Percentiles rank a stretch among this genome's conserved stretches.
phyloP scores from a whole-genome alignment of 2,329 filamentous ascomycete genomes.

The Pseudohalonectria lignicola region DNA sequence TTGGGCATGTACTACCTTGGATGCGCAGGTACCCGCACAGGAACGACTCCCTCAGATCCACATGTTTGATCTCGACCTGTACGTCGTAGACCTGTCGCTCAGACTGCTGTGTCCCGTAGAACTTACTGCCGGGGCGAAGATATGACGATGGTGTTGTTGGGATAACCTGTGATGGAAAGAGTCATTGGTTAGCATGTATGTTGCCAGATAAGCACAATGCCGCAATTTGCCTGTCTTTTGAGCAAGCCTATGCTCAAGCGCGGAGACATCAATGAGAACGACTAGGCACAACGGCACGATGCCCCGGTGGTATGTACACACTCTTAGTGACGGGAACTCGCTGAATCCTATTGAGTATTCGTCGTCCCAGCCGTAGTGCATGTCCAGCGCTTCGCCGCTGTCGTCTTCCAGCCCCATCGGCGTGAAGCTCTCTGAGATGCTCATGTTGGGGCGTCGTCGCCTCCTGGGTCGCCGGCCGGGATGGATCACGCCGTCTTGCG shows the following conservation, averaged over 20 bases:
- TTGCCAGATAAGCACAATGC: too few relatives aligned
- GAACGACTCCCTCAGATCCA: constrained; percentile 88
- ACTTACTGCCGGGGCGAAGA: constrained; percentile 77
- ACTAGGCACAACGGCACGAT: too few relatives aligned
- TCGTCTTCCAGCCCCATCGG: neutral
- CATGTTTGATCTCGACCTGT: constrained; percentile 92
- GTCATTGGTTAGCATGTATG: too few relatives aligned
- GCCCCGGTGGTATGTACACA: too few relatives aligned
- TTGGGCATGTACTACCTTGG: constrained; percentile 55
- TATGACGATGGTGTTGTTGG: constrained; percentile 78
- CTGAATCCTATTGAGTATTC: neutral
- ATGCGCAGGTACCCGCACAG: constrained; percentile 92
- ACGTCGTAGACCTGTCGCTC: constrained; percentile 91
- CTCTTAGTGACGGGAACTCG: constrained; percentile 1
- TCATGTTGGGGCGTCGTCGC: neutral
- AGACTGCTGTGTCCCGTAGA: constrained; percentile 83
- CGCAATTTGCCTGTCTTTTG: too few relatives aligned
- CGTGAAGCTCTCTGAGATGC: neutral
- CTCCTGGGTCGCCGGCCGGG: neutral
- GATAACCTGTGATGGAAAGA: constrained; percentile 43
- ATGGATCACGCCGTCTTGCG: neutral
- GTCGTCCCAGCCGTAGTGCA: constrained; percentile 1
- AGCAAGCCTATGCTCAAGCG: too few relatives aligned
- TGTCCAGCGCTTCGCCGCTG: neutral
- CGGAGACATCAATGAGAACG: too few relatives aligned